A percentile compares a stretch with the other conserved stretches of the same genome.
phyloP scores from a whole-genome alignment of 148 eudicot genomes.

The Drosera capensis region DNA sequence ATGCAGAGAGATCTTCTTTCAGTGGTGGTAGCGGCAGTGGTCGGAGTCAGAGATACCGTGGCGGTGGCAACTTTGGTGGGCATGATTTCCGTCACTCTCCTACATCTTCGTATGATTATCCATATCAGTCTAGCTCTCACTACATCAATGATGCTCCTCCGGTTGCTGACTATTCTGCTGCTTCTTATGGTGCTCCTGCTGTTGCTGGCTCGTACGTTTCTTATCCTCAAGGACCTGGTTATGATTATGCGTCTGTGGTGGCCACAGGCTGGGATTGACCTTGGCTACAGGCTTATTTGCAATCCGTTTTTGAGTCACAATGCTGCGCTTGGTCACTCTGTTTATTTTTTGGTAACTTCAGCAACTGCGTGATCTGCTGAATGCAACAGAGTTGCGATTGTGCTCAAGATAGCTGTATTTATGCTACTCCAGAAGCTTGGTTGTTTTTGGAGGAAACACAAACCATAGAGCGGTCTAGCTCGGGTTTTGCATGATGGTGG shows the following conservation, averaged over 20 bases:
- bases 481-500: too few relatives aligned
- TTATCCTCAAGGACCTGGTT: constrained; percentile 10
- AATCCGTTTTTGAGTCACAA: too few relatives aligned
- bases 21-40: constrained; percentile 17
- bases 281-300: neutral
- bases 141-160: constrained; percentile 9
- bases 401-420: too few relatives aligned
- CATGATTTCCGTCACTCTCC: constrained; percentile 28
- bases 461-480: too few relatives aligned
- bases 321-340: too few relatives aligned
- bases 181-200: constrained; percentile 2
- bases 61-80: constrained; percentile 45
- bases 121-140: constrained; percentile 16
- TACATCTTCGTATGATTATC: constrained; percentile 2
- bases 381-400: too few relatives aligned
- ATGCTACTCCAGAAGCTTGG: too few relatives aligned
- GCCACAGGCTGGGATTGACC: constrained; percentile 53
- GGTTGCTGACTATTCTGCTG: neutral
- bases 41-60: constrained; percentile 19
- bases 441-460: too few relatives aligned
- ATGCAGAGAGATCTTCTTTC: constrained; percentile 22
- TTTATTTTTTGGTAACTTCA: too few relatives aligned
- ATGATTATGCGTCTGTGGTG: constrained; percentile 24
- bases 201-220: constrained; percentile 5
- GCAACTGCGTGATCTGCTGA: too few relatives aligned